Evolutionary conservation across 192 early-diverging fungal species (phyloP).

Genomic region (Backusella psychrophila): DNA sequence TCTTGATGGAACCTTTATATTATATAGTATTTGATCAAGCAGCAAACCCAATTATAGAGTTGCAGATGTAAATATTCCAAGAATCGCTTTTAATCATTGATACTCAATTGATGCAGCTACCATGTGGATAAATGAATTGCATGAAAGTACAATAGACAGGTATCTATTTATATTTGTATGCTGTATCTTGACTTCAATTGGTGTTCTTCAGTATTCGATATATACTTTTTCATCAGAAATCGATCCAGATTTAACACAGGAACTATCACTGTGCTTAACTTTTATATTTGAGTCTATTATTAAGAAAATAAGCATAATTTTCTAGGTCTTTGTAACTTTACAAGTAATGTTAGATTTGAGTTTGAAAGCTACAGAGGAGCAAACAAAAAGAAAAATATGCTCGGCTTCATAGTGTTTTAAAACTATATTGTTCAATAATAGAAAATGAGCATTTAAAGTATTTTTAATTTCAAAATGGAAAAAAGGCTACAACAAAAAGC

Average conservation of each 20-base stretch:
- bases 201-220: no score
- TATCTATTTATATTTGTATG: not conserved
- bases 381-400: not conserved
- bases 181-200: no score
- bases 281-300: not conserved
- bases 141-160: no score
- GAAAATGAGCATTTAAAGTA: not conserved
- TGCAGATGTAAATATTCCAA: not conserved
- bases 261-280: not conserved
- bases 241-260: no score
- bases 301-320: not conserved
- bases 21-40: not conserved
- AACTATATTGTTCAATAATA: not conserved
- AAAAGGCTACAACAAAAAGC: not conserved
- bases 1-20: not conserved
- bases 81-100: not conserved
- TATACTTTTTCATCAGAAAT: no score
- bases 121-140: not conserved
- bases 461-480: not conserved
- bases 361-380: not conserved
- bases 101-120: not conserved
- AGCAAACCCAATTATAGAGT: not conserved
- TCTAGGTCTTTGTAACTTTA: not conserved
- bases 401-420: not conserved
- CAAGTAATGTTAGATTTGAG: not conserved